phyloP scores from a whole-genome alignment of 305 asterid species.

The Fraxinus sp. region DNA sequence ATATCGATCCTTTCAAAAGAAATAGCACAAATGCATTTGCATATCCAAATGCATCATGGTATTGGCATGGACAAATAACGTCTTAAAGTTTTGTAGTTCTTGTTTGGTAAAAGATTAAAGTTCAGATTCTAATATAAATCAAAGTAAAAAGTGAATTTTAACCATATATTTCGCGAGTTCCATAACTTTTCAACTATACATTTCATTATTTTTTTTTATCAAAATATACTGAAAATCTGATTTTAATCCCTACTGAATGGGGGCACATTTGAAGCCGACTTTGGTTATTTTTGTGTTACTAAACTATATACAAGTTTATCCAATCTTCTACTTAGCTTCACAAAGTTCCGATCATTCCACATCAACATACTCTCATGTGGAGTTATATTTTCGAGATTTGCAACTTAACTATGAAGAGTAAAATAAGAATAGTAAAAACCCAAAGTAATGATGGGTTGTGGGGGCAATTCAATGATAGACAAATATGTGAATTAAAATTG shows the following conservation, averaged over 20 bases:
- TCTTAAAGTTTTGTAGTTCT: neutral
- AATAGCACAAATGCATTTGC: neutral
- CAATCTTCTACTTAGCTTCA: neutral
- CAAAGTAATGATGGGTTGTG: slow-evolving; percentile 6
- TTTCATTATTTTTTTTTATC: neutral
- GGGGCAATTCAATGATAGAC: neutral
- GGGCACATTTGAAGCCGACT: neutral
- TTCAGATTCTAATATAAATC: neutral
- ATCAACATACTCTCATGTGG: neutral
- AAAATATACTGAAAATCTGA: too few relatives aligned
- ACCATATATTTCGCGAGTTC: too few relatives aligned
- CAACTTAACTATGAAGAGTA: neutral
- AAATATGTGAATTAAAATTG: neutral
- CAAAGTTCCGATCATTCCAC: neutral
- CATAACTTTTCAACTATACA: neutral
- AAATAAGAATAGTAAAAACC: neutral
- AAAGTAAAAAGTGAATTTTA: too few relatives aligned
- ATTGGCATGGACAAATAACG: neutral
- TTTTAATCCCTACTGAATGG: neutral
- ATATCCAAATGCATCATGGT: neutral
- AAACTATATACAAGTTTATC: too few relatives aligned
- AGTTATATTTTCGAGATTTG: neutral
- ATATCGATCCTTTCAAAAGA: too few relatives aligned
- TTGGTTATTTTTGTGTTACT: neutral
- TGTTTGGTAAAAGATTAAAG: neutral